A percentile compares a stretch with the other conserved stretches of the same genome.
phyloP scores from a whole-genome alignment of 2,329 filamentous ascomycete species.

The Monilinia aucupariae region DNA sequence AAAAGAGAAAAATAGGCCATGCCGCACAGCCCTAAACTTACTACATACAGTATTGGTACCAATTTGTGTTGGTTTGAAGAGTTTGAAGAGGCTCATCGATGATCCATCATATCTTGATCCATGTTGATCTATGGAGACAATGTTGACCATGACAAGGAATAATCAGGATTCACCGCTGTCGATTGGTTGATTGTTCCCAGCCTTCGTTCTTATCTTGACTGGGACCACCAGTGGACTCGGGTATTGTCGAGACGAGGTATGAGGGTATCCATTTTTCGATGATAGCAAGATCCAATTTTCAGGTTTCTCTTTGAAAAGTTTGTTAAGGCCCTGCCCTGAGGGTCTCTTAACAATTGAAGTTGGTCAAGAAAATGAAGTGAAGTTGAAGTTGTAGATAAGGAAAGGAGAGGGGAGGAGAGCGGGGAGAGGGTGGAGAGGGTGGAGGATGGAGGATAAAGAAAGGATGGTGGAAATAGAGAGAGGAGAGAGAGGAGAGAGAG shows the following conservation, averaged over 20 bases:
- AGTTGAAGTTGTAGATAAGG: not conserved
- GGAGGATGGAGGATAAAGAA: not conserved
- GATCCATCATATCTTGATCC: no score
- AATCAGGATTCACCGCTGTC: not conserved
- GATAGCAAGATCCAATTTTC: not conserved
- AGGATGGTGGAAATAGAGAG: no score
- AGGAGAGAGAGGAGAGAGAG: not conserved
- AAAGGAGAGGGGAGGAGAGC: no score
- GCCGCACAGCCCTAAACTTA: not conserved
- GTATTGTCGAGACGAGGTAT: not conserved
- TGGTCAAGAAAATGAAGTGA: not conserved
- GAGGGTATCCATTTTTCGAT: not conserved
- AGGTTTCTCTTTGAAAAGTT: not conserved
- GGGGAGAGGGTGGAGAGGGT: no score
- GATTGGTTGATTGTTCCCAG: not conserved
- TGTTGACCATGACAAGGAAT: not conserved
- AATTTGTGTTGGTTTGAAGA: not conserved
- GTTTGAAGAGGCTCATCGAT: not conserved
- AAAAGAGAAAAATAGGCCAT: not conserved
- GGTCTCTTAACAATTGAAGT: not conserved
- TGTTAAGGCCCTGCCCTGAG: no score
- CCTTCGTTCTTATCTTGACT: not conserved
- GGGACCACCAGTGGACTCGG: not conserved
- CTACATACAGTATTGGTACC: no score
- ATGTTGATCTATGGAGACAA: conserved; percentile 6